Evolutionary conservation across 2,329 filamentous ascomycete species (phyloP), one percentile per base, ranked within the genome.

Genomic region (Amauroascus niger): DNA sequence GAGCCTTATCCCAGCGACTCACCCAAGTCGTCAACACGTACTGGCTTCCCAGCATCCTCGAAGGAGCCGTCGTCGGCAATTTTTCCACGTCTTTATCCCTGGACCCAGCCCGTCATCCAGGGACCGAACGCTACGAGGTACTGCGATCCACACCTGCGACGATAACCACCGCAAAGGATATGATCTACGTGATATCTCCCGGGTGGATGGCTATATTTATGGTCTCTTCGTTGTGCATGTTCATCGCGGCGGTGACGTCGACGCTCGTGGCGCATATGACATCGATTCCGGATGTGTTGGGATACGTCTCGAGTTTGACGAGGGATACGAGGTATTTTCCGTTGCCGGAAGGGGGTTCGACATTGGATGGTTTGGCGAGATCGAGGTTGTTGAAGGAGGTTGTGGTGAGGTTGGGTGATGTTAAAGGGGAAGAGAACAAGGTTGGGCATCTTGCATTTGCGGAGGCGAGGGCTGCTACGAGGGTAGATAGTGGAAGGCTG

Each of bases 11-110:
- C 7, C 22, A 53, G 18, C 43, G 53, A 1, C 55, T 55, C 11
- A 40, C 48, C 2, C 52, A 53, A 26, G 32, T 53, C 9, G 6
- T 57, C 4, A 55, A 55, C 49, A 55, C 52, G 4, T 55, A 57
- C 39, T 53, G 39, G 14, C 40, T 53, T 18, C 16, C 55, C n/a
- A 53, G 49, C 40, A 48, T 57, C 20, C 37, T 57, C 13, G 52
- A 48, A 3, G 37, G 47, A 18, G 52, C 3, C n/a, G 30, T 49
- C 4, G 35, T 40, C n/a, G 33, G 16, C 18, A 33, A 53, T 7
- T 11, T 53, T 16, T 24, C 41, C 11, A 9, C 4, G 6, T 32
- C 32, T n/a, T n/a, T n/a, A n/a, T 22, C 32, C 40, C 22, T n/a
- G 11, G 28, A 32, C 8, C 13, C 24, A 22, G n/a, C 4, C 16